Base-by-base conservation (phyloP, 805 yeast genomes). In the Hanseniaspora lindneri region DNA sequence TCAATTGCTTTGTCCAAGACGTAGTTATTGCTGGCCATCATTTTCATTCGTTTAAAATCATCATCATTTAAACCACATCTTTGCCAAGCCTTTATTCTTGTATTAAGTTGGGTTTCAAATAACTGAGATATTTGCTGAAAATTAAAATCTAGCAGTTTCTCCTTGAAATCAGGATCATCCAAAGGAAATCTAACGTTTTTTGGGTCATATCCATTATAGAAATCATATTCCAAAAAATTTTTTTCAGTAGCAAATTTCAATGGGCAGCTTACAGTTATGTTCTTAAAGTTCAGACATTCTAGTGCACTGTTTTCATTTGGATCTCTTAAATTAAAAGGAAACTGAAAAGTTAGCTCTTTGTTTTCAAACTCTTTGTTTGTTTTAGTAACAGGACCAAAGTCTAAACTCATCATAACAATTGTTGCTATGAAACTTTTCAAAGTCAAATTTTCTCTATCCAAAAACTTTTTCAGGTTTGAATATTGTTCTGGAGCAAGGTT, bases 1-100 rank as follows among this genome's bases (percentile, higher is more conserved):
- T 56, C 60, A 29, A 60, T 55, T 10, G 55, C 47, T 14, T 41
- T 56, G 49, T n/a, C 56, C 37, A 29, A 43, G 36, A 5, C 27
- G 20, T 8, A 47, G 29, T 41, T 47, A 48, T 51, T 52, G 17
- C 49, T 51, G 3, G 52, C 55, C 28, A 25, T 24, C 41, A 53
- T 54, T 46, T 56, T 59, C 62, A 59, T 58, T 41, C 58, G 53
- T 44, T 56, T 58, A 14, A 62, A 54, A 42, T 59, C 64, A 41
- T 59, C 59, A 40, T 60, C 64, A 42, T 56, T 56, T 36, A 57
- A 59, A 1, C 57, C 57, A 30, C 39, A 41, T 23, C 51, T 53
- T 27, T 54, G 53, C 59, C 60, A 59, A 2, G 55, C 54, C 20
- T 34, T 53, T 23, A 55, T 29, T 27, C 58, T 57, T 13, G 52